Evolutionary conservation across 768 basidiomycete species (phyloP), one percentile per base, ranked within the genome.

Genomic region (Piloderma croceum): DNA sequence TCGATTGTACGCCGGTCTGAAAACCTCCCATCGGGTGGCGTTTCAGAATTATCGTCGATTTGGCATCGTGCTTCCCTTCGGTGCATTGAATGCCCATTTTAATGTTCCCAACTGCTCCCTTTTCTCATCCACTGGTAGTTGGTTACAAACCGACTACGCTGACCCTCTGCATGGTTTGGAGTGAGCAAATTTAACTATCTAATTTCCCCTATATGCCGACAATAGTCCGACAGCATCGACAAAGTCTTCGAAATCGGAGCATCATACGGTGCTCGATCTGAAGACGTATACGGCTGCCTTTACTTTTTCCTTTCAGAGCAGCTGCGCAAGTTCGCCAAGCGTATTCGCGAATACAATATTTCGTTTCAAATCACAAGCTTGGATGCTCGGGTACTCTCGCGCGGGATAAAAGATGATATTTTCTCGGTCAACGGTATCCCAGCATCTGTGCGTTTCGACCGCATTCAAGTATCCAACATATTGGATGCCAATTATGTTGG

Each of bases 81-180:
- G 70, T 7, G 69, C 69, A 3, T 24, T 52, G 6, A 62, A 62
- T 23, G 60, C 61, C 0, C 62, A 70, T 42, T 73, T 67, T 44
- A 68, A 65, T 35, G 39, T 34, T 1, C 60, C 67, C 0, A 76
- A 75, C 35, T 37, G 69, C n/a, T 61, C 71, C 24, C 63, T 74
- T 34, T 78, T 76, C 47, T 61, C 64, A 3, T 47, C 67, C 6
- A 42, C 61, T 36, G 73, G 76, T 10, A 51, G 60, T 37, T 77
- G 74, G 74, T 47, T 74, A 18, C 58, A 58, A 36, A 49, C 54
- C 12, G 64, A 67, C 24, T 58, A 53, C 23, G 60, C 67, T 3
- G 71, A 68, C 31, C 74, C 77, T 0, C 60, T 78, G 1, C 61
- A 60, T 24, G 69, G 70, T 15, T 79, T 74, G 74, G 65, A 74